Conservation (phyloP, 169 alveolate species). For the Plasmodium cynomolgi region DNA sequence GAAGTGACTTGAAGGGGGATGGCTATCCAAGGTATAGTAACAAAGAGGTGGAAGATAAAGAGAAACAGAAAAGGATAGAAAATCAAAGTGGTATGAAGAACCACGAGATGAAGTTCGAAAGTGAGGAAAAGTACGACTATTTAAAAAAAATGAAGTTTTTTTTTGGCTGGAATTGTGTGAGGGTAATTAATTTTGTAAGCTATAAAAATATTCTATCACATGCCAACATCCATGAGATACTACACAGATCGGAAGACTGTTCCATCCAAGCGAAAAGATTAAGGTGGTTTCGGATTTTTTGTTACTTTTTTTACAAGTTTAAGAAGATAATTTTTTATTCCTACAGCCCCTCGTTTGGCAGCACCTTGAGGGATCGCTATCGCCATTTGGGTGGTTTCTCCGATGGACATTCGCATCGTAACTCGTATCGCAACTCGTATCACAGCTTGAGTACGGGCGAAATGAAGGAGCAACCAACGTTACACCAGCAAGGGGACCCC, state of each 20-base stretch:
- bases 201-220: slow-evolving; percentile 27
- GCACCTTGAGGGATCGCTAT: slow-evolving; percentile 10
- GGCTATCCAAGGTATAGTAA: not conserved
- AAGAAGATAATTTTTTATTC: slow-evolving; percentile 41
- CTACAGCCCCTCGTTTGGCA: slow-evolving; percentile 21
- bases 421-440: not conserved
- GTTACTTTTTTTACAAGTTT: slow-evolving; percentile 40
- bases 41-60: not conserved
- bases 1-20: not conserved
- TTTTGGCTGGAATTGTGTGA: slow-evolving; percentile 28
- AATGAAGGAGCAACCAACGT: not conserved
- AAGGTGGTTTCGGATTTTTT: slow-evolving; percentile 50
- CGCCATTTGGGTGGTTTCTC: not conserved
- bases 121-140: slow-evolving; percentile 32
- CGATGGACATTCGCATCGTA: not conserved
- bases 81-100: not conserved
- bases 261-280: slow-evolving; percentile 24
- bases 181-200: slow-evolving; percentile 60
- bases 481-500: not conserved
- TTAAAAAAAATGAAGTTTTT: slow-evolving; percentile 11
- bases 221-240: not conserved
- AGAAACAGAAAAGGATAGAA: not conserved
- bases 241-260: not conserved
- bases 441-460: not conserved
- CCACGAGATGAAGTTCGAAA: not conserved